Evolutionary conservation across 1,139 yeast species (phyloP).

Genomic region (Scheffersomyces cryptocercus): DNA sequence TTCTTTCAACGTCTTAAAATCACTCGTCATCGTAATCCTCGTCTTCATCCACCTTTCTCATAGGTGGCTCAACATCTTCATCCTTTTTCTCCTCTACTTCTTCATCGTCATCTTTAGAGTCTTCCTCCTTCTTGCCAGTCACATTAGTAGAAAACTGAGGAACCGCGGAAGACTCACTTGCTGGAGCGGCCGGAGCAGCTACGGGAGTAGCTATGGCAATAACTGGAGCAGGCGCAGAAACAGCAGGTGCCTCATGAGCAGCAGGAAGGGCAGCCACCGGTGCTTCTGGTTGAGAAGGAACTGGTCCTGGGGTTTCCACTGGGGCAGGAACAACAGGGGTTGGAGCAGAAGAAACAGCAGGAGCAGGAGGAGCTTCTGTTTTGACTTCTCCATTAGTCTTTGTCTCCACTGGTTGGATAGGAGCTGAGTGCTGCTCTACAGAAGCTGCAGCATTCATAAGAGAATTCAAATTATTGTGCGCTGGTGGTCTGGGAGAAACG

Average conservation of each 20-base stretch:
- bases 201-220: slow-evolving; percentile 1
- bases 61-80: slow-evolving; percentile 59
- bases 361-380: slow-evolving; percentile 5
- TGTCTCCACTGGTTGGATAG: slow-evolving; percentile 6
- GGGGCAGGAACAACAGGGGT: slow-evolving; percentile 8
- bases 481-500: slow-evolving; percentile 14
- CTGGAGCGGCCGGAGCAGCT: background rate
- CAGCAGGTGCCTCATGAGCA: slow-evolving; percentile 6
- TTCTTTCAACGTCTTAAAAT: background rate
- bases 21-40: slow-evolving; percentile 79
- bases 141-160: slow-evolving; percentile 27
- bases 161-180: slow-evolving; percentile 4
- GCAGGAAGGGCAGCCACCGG: slow-evolving; percentile 5
- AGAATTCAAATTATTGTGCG: slow-evolving; percentile 22
- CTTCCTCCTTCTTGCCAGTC: slow-evolving; percentile 14
- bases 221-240: slow-evolving; percentile 6
- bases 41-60: slow-evolving; percentile 78
- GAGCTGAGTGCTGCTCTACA: slow-evolving; percentile 4
- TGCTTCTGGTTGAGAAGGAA: slow-evolving; percentile 9
- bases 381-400: slow-evolving; percentile 5
- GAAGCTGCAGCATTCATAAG: slow-evolving; percentile 33
- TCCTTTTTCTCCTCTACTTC: slow-evolving; percentile 24
- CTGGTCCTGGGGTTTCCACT: slow-evolving; percentile 9
- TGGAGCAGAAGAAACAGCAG: slow-evolving; percentile 7
- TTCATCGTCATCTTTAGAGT: slow-evolving; percentile 29